A percentile compares a stretch with the other conserved stretches of the same genome.
Conservation (phyloP, 2,329 filamentous ascomycete genomes). For the Ceratocystis variospora region DNA sequence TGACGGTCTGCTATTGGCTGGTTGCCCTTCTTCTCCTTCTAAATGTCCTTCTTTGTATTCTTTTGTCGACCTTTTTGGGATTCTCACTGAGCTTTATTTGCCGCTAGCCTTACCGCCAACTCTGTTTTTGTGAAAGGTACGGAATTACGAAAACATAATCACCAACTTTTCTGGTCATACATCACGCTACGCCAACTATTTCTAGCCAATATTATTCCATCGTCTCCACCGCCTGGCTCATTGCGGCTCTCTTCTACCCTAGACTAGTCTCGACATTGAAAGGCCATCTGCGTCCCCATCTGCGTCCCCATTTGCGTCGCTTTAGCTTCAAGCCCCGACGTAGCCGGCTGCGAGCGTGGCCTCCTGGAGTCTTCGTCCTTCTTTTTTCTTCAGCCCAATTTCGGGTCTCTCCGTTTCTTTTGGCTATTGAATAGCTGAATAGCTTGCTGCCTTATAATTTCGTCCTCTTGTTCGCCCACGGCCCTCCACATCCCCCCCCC, state of each 20-base stretch:
- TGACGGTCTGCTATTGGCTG: neutral
- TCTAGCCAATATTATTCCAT: neutral
- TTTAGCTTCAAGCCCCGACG: slow-evolving; percentile 4
- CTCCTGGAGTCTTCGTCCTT: slow-evolving; percentile 6
- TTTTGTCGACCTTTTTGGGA: slow-evolving; percentile 9
- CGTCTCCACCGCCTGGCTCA: neutral
- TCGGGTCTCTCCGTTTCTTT: neutral
- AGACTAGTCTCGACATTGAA: neutral
- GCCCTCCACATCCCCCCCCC: neutral
- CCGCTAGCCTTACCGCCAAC: neutral
- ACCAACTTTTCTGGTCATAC: neutral
- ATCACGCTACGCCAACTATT: neutral
- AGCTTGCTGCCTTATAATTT: neutral
- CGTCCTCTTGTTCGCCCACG: neutral
- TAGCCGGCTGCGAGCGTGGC: slow-evolving; percentile 2
- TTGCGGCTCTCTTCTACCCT: neutral
- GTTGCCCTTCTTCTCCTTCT: neutral
- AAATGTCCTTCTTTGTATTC: slow-evolving; percentile 1
- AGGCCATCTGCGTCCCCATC: neutral
- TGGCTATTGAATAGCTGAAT: neutral
- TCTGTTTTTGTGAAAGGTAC: neutral
- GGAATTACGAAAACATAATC: neutral
- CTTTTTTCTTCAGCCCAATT: slow-evolving; percentile 2
- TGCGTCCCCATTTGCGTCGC: neutral
- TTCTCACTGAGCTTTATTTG: neutral